Base-by-base conservation (phyloP, 768 basidiomycete genomes). In the Pleurotus tuoliensis region DNA sequence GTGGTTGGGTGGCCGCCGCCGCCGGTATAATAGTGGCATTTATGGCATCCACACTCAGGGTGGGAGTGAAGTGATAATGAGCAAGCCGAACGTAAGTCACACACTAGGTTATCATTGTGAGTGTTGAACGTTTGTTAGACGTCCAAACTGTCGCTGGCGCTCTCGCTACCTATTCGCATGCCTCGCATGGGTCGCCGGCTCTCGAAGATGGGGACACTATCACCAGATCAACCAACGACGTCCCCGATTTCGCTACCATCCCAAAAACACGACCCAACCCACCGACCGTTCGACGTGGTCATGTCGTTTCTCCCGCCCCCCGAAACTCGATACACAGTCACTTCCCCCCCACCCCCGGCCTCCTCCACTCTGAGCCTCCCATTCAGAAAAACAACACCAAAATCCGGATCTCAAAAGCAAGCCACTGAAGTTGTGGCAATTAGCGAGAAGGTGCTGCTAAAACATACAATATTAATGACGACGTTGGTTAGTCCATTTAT, bases 391-490 rank as follows among this genome's bases (percentile, higher is more conserved):
- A 12, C 48, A 1, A 16, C 34, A 37, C 16, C 25, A 3, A 16
- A 27, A 16, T 18, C n/a, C 34, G 9, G 22, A 18, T 9, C 16
- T 3, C n/a, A 7, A 12, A 41, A 22, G 3, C 18, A 12, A 16
- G 7, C 22, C 15, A 38, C 12, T 0, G 51, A 53, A 39, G 39
- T 53, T 5, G 51, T 53, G 3, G 51, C 37, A 20, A 53, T 53
- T 40, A 53, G 51, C 15, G 51, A 53, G 51, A 53, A 41, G 51
- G 39, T 53, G 18, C 11, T 53, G 22, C 41, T 53, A 3, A 53
- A 53, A 39, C 51, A 53, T n/a, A 41, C 34, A 15, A 53, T 53
- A 7, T 11, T 53, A 20, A 37, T 53, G 9, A 53, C 51, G 51
- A 53, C 51, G 34, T 38, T 53, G 8, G 51, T 53, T 20, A 39